A percentile compares a stretch with the other conserved stretches of the same genome.
Conservation (phyloP, 2,329 filamentous ascomycete species). For the Teratosphaeriaceae sp. region DNA sequence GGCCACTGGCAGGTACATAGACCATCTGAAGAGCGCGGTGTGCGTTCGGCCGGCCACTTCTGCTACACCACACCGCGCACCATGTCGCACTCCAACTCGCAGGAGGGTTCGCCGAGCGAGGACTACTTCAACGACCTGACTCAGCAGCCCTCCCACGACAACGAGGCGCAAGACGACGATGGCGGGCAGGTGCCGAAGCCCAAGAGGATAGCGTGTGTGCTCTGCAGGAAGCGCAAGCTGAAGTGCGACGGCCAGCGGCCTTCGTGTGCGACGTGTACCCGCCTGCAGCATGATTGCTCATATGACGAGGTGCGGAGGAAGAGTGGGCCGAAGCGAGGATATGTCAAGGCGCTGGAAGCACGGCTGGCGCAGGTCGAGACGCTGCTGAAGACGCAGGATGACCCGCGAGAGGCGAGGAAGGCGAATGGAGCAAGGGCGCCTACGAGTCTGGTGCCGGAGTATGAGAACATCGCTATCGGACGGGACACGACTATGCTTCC, state of each 20-base stretch:
- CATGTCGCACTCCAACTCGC: constrained; percentile 19
- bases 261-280: constrained; percentile 79
- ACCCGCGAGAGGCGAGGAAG: constrained; percentile 8
- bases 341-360: constrained; percentile 90
- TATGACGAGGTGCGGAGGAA: constrained; percentile 92
- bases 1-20: no score
- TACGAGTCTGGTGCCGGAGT: constrained; percentile 13
- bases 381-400: constrained; percentile 66
- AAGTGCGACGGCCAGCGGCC: constrained; percentile 81
- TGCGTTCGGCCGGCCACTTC: background rate
- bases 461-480: constrained; percentile 14
- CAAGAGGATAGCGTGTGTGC: constrained; percentile 92
- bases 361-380: constrained; percentile 83
- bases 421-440: constrained; percentile 5
- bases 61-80: no score
- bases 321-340: constrained; percentile 89
- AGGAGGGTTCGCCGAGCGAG: constrained; percentile 19
- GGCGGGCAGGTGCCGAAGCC: constrained; percentile 33
- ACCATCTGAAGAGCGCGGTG: background rate
- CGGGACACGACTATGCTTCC: constrained; percentile 8
- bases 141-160: constrained; percentile 32
- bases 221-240: constrained; percentile 87
- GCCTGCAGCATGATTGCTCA: constrained; percentile 79
- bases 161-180: constrained; percentile 47
- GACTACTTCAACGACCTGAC: constrained; percentile 54